Evolutionary conservation across 1,284 basidiomycete genomes (phyloP), one percentile per base, ranked within the genome.

Genomic region (Cutaneotrichosporon mucoides): DNA sequence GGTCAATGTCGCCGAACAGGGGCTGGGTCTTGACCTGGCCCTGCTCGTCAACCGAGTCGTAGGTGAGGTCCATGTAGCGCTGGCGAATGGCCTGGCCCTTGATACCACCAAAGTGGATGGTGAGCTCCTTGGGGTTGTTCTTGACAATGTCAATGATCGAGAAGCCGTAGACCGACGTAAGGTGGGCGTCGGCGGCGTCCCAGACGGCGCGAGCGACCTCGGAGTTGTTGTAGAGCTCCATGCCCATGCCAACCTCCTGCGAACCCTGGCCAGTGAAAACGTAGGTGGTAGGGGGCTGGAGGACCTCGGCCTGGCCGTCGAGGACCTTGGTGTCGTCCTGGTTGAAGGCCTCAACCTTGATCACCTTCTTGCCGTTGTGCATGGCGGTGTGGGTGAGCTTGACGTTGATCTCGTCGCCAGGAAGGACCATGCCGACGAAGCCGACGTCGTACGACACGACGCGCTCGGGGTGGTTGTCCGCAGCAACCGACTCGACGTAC

Each of bases 211-310:
- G 89, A 64, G 95, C 96, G 42, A 94, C 92, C 45, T 90, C 88
- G 10, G 92, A 97, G 67, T 81, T 86, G 77, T 87, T 88, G 84
- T 98, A 99, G 4, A 99, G 84, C 70, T 98, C 94, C 94, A 99
- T 98, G 44, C 96, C 95, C 95, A 99, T 99, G 42, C 94, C 92
- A 51, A 89, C 88, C 79, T 99, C 95, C 79, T 99, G 96, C 33
- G 93, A 98, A 57, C 95, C 95, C 78, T 99, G 95, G 53, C 95
- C 95, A 56, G 95, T 99, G 83, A 98, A 98, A 72, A 97, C 92
- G 72, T 98, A 98, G 53, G 91, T 91, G 13, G 94, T 96, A 12
- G 87, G 86, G 3, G 92, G 87, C 79, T 98, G 95, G 12, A 87
- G 87, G 65, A 98, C 92, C 77, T 97, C 92, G 52, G 95, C 90